Evolutionary conservation across 1,284 basidiomycete species (phyloP).

Genomic region (Puccinia sorghi): DNA sequence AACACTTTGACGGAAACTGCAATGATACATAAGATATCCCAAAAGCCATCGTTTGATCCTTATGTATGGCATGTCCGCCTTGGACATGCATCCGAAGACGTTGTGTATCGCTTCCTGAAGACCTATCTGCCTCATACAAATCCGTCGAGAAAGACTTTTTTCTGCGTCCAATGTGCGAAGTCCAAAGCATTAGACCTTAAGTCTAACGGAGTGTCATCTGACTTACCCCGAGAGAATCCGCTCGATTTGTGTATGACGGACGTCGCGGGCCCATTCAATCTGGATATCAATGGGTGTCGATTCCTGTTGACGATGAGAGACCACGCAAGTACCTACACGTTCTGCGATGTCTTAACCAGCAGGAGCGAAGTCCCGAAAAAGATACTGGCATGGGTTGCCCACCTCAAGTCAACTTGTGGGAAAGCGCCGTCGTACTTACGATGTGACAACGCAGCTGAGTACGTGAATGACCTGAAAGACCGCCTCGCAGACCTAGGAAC

Average conservation of each 20-base stretch:
- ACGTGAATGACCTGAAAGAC: neutral
- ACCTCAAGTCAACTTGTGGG: neutral
- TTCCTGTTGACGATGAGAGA: too few relatives aligned
- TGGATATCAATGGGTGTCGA: neutral
- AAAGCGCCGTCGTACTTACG: neutral
- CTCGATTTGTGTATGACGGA: neutral
- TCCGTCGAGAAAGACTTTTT: neutral
- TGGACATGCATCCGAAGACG: neutral
- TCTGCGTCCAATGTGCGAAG: slow-evolving; percentile 1
- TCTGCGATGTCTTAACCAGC: neutral
- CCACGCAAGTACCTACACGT: too few relatives aligned
- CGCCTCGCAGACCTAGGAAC: neutral
- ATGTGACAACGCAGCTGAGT: neutral
- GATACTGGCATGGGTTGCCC: neutral
- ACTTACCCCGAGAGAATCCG: neutral
- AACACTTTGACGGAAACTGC: neutral
- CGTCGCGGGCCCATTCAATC: neutral
- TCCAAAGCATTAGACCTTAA: neutral
- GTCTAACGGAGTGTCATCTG: neutral
- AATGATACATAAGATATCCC: slow-evolving; percentile 1
- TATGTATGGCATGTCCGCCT: neutral
- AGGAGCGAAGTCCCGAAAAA: neutral
- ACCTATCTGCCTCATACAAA: too few relatives aligned
- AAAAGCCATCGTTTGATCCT: neutral
- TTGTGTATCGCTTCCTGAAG: neutral